phyloP scores from a whole-genome alignment of 202 grass and related monocot genomes.

The Brachypodium distachyon region DNA sequence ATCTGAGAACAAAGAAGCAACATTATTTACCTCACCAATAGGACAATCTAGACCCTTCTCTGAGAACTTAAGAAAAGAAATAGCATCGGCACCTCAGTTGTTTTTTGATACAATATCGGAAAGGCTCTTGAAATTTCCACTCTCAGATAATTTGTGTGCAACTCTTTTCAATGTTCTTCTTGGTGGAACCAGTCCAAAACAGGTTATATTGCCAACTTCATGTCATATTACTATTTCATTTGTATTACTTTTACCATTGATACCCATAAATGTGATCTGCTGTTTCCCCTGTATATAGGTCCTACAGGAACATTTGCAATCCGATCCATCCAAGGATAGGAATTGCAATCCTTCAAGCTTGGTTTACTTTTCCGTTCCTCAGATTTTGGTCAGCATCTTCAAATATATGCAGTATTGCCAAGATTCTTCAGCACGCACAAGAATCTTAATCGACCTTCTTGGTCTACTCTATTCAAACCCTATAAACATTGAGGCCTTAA shows the following conservation, averaged over 20 bases:
- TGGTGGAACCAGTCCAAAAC: conserved; percentile 65
- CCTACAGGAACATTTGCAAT: conserved; percentile 38
- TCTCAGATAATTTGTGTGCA: conserved; percentile 64
- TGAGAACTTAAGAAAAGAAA: conserved; percentile 52
- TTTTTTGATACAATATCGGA: conserved; percentile 70
- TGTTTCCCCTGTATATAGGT: conserved; percentile 42
- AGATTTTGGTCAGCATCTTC: conserved; percentile 79
- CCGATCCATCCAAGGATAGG: conserved; percentile 45
- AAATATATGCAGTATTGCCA: conserved; percentile 73
- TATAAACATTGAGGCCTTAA: conserved; percentile 80
- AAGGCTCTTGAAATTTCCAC: conserved; percentile 66
- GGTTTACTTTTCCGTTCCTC: conserved; percentile 63
- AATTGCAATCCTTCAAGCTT: conserved; percentile 35
- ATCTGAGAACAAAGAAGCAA: conserved; percentile 57
- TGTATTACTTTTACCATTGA: not conserved
- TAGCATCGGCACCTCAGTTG: conserved; percentile 30
- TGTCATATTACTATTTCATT: conserved; percentile 6
- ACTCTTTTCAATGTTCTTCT: conserved; percentile 76
- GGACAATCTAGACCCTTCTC: conserved; percentile 42
- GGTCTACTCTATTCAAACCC: conserved; percentile 70
- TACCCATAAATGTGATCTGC: not conserved
- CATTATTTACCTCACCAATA: conserved; percentile 48
- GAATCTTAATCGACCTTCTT: conserved; percentile 67
- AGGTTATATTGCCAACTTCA: conserved; percentile 41
- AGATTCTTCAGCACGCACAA: conserved; percentile 60